Evolutionary conservation across 2,329 filamentous ascomycete species (phyloP).

Genomic region (Colletotrichum siamense): DNA sequence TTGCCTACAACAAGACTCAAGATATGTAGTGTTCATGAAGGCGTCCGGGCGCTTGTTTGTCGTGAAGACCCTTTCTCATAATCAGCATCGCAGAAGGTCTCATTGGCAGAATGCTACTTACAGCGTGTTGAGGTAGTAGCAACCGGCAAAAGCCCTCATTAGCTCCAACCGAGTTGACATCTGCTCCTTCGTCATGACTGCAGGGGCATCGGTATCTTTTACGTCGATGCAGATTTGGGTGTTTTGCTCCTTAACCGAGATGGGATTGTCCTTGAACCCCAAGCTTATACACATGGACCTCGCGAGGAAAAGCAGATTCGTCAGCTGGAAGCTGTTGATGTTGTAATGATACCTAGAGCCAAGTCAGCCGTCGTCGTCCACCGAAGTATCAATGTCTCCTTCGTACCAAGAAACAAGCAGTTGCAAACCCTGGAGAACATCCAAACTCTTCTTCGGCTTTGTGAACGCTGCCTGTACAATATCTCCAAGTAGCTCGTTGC

Average conservation of each 20-base stretch:
- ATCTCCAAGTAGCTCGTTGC: slow-evolving; percentile 48
- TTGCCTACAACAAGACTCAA: slow-evolving; percentile 48
- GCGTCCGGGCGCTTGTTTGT: slow-evolving; percentile 53
- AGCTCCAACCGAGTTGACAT: slow-evolving; percentile 40
- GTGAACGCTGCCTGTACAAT: slow-evolving; percentile 44
- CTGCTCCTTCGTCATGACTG: slow-evolving; percentile 25
- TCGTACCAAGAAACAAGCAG: slow-evolving; percentile 52
- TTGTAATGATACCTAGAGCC: slow-evolving; percentile 49
- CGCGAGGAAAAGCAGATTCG: slow-evolving; percentile 53
- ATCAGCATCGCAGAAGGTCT: background rate
- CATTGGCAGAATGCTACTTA: slow-evolving; percentile 30
- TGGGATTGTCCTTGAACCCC: slow-evolving; percentile 37
- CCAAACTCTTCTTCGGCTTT: slow-evolving; percentile 48
- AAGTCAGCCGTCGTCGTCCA: background rate
- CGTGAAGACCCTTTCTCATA: slow-evolving; percentile 40
- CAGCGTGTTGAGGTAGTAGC: slow-evolving; percentile 56
- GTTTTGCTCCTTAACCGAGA: slow-evolving; percentile 3
- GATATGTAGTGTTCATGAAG: slow-evolving; percentile 50
- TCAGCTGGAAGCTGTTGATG: slow-evolving; percentile 54
- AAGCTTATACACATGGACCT: slow-evolving; percentile 51
- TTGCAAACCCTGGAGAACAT: slow-evolving; percentile 52
- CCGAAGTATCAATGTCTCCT: background rate
- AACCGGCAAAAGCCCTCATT: slow-evolving; percentile 53
- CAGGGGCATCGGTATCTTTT: background rate
- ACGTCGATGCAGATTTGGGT: slow-evolving; percentile 14